A percentile compares a stretch with the other conserved stretches of the same genome.
These are phyloP conservation scores for Aspergillus carbonarius DNA, from an alignment of 2,329 filamentous ascomycete genomes.

Conservation along the genomic window DNA sequence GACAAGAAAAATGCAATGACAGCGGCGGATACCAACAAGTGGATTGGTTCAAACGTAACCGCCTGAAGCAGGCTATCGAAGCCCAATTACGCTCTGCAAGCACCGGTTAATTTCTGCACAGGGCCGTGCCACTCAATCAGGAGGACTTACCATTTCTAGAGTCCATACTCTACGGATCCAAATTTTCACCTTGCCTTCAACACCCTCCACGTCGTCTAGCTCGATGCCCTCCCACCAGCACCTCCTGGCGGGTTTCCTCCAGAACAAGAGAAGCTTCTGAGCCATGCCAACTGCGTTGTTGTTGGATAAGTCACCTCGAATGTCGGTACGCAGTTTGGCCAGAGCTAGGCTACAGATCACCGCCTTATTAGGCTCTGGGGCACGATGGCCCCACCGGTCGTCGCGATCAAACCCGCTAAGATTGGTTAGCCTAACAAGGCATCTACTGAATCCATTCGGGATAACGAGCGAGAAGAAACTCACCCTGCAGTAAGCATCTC, in stretches of 20 bases:
- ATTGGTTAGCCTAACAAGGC: constrained; percentile 15
- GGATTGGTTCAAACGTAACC: constrained; percentile 19
- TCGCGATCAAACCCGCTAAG: constrained; percentile 91
- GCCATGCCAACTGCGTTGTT: constrained; percentile 90
- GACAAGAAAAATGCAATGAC: constrained; percentile 13
- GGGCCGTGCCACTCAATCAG: neutral
- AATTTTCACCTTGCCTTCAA: constrained; percentile 89
- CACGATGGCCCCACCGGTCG: constrained; percentile 92
- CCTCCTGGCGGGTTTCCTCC: constrained; percentile 91
- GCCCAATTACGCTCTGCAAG: constrained; percentile 73
- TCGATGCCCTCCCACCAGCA: constrained; percentile 99
- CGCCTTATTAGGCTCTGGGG: constrained; percentile 96
- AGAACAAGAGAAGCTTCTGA: constrained; percentile 95
- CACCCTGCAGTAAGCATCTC: constrained; percentile 99
- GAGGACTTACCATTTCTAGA: constrained; percentile 73
- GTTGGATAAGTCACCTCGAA: constrained; percentile 72
- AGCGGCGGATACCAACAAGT: constrained; percentile 17
- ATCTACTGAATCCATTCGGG: neutral
- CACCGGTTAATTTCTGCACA: constrained; percentile 17
- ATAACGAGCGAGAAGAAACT: constrained; percentile 35
- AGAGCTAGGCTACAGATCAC: constrained; percentile 96
- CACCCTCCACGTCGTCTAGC: constrained; percentile 81
- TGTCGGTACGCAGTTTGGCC: constrained; percentile 87
- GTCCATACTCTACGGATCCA: constrained; percentile 99
- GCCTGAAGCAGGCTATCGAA: constrained; percentile 51